These are phyloP conservation scores for Cynara cardunculus DNA, from an alignment of 129 eudicot genomes.

Conservation along the genomic window DNA sequence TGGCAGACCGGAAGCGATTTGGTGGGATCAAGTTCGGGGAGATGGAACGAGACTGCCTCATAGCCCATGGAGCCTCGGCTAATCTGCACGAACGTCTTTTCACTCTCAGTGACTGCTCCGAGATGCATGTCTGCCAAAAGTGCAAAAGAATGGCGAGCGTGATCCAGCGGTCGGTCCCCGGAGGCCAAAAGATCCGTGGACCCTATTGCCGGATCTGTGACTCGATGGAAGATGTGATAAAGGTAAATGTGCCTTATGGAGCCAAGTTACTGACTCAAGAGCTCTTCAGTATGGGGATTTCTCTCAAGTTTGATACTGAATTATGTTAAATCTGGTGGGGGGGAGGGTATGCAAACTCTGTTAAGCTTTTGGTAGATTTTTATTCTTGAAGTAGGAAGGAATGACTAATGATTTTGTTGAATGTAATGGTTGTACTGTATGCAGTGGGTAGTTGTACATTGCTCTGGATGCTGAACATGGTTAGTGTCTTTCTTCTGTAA, in stretches of 20 bases:
- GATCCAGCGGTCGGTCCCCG: constrained; percentile 53
- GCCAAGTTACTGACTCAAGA: constrained; percentile 80
- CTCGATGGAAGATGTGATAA: constrained; percentile 61
- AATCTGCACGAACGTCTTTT: constrained; percentile 83
- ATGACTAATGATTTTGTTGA: neutral
- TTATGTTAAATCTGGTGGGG: constrained; percentile 36
- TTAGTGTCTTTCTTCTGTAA: neutral
- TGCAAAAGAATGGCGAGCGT: constrained; percentile 75
- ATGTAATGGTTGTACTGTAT: constrained; percentile 1
- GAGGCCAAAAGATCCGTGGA: constrained; percentile 76
- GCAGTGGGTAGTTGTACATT: constrained; percentile 15
- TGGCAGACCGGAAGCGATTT: constrained; percentile 77
- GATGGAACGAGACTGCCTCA: constrained; percentile 84
- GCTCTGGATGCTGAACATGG: constrained; percentile 18
- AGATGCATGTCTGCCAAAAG: constrained; percentile 70
- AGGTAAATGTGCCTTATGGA: constrained; percentile 82
- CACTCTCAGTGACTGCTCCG: constrained; percentile 76
- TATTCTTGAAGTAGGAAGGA: constrained; percentile 6
- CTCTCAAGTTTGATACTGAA: constrained; percentile 73
- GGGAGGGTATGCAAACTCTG: neutral
- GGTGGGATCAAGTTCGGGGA: constrained; percentile 88
- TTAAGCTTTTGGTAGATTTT: constrained; percentile 12
- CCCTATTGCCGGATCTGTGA: constrained; percentile 79
- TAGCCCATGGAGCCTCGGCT: constrained; percentile 85
- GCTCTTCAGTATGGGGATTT: constrained; percentile 87